These are phyloP conservation scores for Xylona heveae DNA, from an alignment of 495 filamentous ascomycete genomes.

Conservation along the genomic window DNA sequence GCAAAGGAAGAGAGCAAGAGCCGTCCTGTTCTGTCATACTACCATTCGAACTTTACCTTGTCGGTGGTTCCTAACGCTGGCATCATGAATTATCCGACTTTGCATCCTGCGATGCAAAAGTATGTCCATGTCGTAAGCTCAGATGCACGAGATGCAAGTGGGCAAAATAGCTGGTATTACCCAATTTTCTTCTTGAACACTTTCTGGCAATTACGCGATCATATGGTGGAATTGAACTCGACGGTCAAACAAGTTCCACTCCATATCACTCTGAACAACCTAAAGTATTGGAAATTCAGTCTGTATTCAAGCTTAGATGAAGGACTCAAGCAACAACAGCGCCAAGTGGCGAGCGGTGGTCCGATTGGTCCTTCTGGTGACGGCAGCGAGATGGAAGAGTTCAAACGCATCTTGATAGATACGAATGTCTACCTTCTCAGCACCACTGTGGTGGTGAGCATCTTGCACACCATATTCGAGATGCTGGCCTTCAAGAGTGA, in stretches of 20 bases:
- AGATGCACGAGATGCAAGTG: slow-evolving; percentile 53
- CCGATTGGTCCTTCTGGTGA: slow-evolving; percentile 44
- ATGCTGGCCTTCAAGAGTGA: slow-evolving; percentile 94
- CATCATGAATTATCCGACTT: slow-evolving; percentile 33
- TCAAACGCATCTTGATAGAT: slow-evolving; percentile 85
- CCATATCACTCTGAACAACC: slow-evolving; percentile 63
- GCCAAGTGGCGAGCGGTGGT: slow-evolving; percentile 43
- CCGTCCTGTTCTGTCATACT: slow-evolving; percentile 58
- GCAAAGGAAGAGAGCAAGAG: too few species aligned
- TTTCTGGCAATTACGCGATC: slow-evolving; percentile 83
- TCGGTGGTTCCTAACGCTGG: slow-evolving; percentile 72
- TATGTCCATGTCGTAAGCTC: slow-evolving; percentile 56
- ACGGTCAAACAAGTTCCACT: slow-evolving; percentile 70
- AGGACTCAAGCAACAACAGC: slow-evolving; percentile 59
- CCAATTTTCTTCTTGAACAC: slow-evolving; percentile 82
- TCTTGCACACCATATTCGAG: slow-evolving; percentile 90
- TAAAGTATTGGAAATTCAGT: slow-evolving; percentile 80
- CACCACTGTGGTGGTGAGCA: slow-evolving; percentile 62
- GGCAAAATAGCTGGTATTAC: slow-evolving; percentile 93
- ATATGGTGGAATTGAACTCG: slow-evolving; percentile 85
- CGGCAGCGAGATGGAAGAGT: slow-evolving; percentile 76
- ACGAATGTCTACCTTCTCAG: slow-evolving; percentile 81
- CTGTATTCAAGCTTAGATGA: slow-evolving; percentile 68
- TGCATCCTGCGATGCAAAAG: slow-evolving; percentile 55
- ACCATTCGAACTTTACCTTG: slow-evolving; percentile 86